Evolutionary conservation across 2,329 filamentous ascomycete species (phyloP).

Genomic region (Arthrobotrys sinensis): DNA sequence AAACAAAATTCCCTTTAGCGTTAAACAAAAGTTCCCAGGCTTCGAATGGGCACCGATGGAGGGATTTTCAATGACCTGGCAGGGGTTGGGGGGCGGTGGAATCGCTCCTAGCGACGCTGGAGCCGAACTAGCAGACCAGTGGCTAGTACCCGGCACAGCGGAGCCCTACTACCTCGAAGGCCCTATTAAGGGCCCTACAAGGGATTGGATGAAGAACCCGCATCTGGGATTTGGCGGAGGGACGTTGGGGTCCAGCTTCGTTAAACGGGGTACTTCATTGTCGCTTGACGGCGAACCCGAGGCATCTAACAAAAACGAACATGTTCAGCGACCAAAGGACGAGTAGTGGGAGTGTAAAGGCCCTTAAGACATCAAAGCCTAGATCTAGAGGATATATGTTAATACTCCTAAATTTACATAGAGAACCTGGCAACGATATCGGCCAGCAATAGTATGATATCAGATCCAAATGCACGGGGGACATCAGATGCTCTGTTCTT

Average conservation of each 20-base stretch:
- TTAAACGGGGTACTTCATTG: neutral
- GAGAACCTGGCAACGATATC: too few species aligned
- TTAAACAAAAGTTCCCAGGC: neutral
- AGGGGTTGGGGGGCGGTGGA: neutral
- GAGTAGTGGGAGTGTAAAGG: too few species aligned
- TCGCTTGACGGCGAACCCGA: neutral
- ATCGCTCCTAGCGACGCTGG: neutral
- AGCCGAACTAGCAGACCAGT: neutral
- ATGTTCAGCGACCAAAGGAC: too few species aligned
- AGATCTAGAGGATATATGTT: too few species aligned
- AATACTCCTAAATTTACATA: too few species aligned
- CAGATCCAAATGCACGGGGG: too few species aligned
- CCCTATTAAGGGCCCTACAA: neutral
- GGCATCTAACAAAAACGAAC: too few species aligned
- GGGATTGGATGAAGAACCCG: too few species aligned
- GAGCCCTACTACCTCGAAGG: conserved; percentile 6
- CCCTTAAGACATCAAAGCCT: too few species aligned
- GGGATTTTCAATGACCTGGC: neutral
- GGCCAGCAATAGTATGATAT: too few species aligned
- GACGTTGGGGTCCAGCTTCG: neutral
- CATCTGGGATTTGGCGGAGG: neutral
- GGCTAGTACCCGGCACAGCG: neutral
- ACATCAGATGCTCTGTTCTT: too few species aligned
- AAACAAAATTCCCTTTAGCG: neutral
- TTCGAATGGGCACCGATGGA: neutral